Evolutionary conservation across 2,329 filamentous ascomycete species (phyloP), one percentile per base, ranked within the genome.

Genomic region (Pseudogymnoascus verrucosus): DNA sequence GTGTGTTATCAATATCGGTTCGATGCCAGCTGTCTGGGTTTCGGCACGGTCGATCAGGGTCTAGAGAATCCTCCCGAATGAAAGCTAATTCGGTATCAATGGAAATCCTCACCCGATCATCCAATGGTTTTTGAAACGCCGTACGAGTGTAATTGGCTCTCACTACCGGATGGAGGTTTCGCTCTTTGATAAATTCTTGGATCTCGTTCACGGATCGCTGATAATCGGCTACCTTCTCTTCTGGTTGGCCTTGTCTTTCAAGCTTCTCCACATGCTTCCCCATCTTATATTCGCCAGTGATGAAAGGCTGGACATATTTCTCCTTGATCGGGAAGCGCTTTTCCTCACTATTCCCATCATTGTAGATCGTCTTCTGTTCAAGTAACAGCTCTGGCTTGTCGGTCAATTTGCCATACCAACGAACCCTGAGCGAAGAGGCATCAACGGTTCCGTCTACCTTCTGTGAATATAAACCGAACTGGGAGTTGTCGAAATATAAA

Each of bases 51-150:
- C 92, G 84, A 67, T 91, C 87, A 31, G 79, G 74, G 73, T 98
- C 93, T 60, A 99, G 81, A 1, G 89, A 84, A 70, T 89, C 86
- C 72, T 89, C 86, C 60, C 86, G 83, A 71, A 99, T 96, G 69
- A 98, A 89, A 23, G 91, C 92, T 34, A 99, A 81, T 69, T 96
- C 87, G 0, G 92, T 97, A 74, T 99, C 95, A 65, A 99, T 89
- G 5, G 92, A 93, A 69, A 99, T 90, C 63, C 95, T 87, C 57
- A 99, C 88, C 19, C 90, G 89, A 74, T 96, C 87, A 73, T 99
- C 93, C 12, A 90, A 86, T 5, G 95, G 95, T 68, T 96, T 96
- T 76, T 99, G 95, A 79, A 98, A 99, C 0, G 95, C 95, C 0
- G 92, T 96, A 66, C 95, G 89, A 40, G 88, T 90, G 75, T 98